Conservation (phyloP, 192 early-diverging fungal species). For the Mortierella antarctica region DNA sequence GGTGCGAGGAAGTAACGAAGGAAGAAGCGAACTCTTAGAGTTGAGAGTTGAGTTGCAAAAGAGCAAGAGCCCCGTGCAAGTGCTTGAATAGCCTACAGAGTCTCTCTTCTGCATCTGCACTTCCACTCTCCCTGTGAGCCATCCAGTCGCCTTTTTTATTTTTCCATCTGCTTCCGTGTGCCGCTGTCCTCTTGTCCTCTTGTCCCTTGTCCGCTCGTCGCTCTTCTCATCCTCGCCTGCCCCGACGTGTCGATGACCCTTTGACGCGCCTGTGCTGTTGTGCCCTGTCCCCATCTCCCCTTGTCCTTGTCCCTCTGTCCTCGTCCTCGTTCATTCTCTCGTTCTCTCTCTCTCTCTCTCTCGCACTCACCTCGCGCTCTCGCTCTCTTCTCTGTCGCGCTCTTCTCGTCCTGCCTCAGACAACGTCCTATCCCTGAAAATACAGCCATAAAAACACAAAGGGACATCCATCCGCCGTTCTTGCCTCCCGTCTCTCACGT, state of each 20-base stretch:
- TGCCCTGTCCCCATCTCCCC: neutral
- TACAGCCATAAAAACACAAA: neutral
- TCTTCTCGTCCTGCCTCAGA: neutral
- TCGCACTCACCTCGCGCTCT: neutral
- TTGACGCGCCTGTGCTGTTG: too few species aligned
- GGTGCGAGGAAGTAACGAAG: too few species aligned
- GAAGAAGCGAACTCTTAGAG: too few species aligned
- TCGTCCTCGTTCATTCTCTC: neutral
- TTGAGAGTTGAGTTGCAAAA: too few species aligned
- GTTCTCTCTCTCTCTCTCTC: constrained; percentile 5
- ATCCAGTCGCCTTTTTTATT: neutral
- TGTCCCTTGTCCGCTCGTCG: too few species aligned
- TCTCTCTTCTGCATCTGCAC: neutral
- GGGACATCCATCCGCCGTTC: neutral
- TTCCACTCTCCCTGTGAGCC: neutral
- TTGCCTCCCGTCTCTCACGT: neutral
- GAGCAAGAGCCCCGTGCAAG: neutral
- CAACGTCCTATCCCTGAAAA: neutral
- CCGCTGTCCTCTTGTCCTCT: too few species aligned
- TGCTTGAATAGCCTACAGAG: too few species aligned
- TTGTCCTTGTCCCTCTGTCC: neutral
- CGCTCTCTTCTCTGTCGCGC: neutral
- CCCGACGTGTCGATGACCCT: neutral
- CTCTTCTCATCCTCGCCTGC: neutral
- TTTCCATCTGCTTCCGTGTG: neutral